Percentiles rank a stretch among this genome's conserved stretches.
These are phyloP conservation scores for Fusarium algeriense DNA, from an alignment of 2,329 filamentous ascomycete genomes.

Conservation along the genomic window DNA sequence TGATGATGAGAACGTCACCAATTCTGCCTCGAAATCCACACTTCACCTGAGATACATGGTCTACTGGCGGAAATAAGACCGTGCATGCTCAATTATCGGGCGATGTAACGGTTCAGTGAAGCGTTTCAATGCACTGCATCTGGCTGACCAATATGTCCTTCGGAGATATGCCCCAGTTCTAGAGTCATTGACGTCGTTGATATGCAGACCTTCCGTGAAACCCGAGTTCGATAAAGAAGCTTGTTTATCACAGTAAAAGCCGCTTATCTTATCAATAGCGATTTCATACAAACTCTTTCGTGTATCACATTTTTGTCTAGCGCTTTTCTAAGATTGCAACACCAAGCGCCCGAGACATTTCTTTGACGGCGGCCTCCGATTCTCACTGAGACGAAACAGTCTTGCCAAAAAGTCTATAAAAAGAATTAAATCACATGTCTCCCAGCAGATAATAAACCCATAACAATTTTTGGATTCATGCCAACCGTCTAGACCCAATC, in stretches of 20 bases:
- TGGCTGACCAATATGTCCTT: background rate
- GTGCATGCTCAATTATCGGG: background rate
- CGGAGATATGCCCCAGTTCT: background rate
- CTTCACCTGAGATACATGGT: background rate
- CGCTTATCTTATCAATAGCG: fast-evolving
- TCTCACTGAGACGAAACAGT: background rate
- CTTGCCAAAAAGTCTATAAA: background rate
- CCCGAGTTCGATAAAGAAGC: too few relatives aligned
- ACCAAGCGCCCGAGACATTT: background rate
- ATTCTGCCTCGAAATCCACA: background rate
- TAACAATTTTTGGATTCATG: background rate
- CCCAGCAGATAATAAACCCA: too few relatives aligned
- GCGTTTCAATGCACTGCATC: background rate
- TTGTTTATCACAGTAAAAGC: fast-evolving
- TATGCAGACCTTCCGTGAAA: background rate
- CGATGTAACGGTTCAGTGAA: background rate
- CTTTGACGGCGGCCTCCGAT: background rate
- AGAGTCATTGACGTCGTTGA: slow-evolving; percentile 11
- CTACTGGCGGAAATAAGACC: background rate
- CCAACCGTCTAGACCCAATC: slow-evolving; percentile 6
- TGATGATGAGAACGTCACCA: background rate
- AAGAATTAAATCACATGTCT: background rate
- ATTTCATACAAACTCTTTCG: fast-evolving
- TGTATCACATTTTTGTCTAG: background rate
- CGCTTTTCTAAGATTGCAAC: background rate